These are phyloP conservation scores for Austropuccinia psidii DNA, from an alignment of 1,284 basidiomycete genomes.

Conservation along the genomic window DNA sequence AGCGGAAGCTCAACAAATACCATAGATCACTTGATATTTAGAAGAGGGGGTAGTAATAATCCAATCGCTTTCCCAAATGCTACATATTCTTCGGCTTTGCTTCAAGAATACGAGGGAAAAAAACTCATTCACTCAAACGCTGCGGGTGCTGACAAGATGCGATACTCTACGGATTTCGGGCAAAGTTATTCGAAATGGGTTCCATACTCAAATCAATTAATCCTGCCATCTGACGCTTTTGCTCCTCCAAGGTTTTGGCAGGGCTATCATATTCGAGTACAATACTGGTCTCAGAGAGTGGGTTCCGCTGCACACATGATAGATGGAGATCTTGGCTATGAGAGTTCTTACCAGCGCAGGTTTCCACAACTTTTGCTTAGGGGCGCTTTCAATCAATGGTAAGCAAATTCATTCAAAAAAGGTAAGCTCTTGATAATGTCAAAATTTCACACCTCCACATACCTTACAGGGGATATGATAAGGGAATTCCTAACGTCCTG, in stretches of 20 bases:
- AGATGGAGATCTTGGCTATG: conserved; percentile 65
- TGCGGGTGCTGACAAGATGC: conserved; percentile 73
- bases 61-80: conserved; percentile 70
- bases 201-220: conserved; percentile 64
- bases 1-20: conserved; percentile 54
- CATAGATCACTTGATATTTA: conserved; percentile 65
- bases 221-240: conserved; percentile 59
- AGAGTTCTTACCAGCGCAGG: conserved; percentile 55
- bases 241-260: conserved; percentile 59
- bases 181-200: conserved; percentile 71
- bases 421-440: background rate
- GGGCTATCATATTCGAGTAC: conserved; percentile 74
- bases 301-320: conserved; percentile 60
- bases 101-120: conserved; percentile 58
- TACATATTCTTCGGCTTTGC: conserved; percentile 63
- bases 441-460: background rate
- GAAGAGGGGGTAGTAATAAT: conserved; percentile 66
- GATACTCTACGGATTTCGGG: conserved; percentile 79
- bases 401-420: conserved; percentile 53
- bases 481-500: conserved; percentile 64
- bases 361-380: conserved; percentile 76
- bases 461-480: conserved; percentile 59
- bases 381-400: conserved; percentile 77
- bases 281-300: conserved; percentile 69
- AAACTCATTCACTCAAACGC: conserved; percentile 65